These are phyloP conservation scores for Scutellaria minor DNA, from an alignment of 257 asterid species.

Conservation along the genomic window DNA sequence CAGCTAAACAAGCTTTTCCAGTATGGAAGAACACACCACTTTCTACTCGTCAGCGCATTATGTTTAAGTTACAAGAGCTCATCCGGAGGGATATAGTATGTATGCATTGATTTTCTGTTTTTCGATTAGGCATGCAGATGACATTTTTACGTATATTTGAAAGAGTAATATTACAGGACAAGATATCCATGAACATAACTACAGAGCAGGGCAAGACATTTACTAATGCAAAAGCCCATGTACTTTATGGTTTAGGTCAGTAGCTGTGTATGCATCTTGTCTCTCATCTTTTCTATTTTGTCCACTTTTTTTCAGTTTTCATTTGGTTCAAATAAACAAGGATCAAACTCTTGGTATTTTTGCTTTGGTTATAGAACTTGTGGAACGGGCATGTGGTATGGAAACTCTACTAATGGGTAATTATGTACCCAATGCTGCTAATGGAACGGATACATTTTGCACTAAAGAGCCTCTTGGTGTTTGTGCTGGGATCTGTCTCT, in stretches of 20 bases:
- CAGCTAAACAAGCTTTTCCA: constrained; percentile 53
- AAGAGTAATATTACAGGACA: constrained; percentile 41
- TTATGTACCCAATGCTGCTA: constrained; percentile 46
- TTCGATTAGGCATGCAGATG: constrained; percentile 8
- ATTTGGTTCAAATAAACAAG: constrained; percentile 13
- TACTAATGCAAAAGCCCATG: constrained; percentile 47
- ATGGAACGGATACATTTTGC: constrained; percentile 49
- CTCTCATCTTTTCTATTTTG: background rate
- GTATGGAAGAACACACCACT: constrained; percentile 49
- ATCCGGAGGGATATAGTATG: constrained; percentile 52
- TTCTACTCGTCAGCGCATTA: constrained; percentile 48
- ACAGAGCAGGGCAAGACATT: constrained; percentile 51
- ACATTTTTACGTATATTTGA: constrained; percentile 22
- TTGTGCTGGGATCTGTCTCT: constrained; percentile 56
- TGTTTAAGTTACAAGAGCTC: constrained; percentile 55
- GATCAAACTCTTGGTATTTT: constrained; percentile 20
- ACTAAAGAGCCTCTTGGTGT: constrained; percentile 59
- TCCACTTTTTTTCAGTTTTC: background rate
- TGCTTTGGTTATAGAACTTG: constrained; percentile 45
- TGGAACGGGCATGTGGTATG: constrained; percentile 56
- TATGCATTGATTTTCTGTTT: constrained; percentile 9
- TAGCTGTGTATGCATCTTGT: background rate
- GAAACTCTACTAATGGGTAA: constrained; percentile 49
- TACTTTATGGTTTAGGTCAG: constrained; percentile 55
- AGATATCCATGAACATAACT: constrained; percentile 47